Percentiles rank a stretch among this genome's conserved stretches.
phyloP scores from a whole-genome alignment of 345 rosid species.

The Carallia pectinifolia region DNA sequence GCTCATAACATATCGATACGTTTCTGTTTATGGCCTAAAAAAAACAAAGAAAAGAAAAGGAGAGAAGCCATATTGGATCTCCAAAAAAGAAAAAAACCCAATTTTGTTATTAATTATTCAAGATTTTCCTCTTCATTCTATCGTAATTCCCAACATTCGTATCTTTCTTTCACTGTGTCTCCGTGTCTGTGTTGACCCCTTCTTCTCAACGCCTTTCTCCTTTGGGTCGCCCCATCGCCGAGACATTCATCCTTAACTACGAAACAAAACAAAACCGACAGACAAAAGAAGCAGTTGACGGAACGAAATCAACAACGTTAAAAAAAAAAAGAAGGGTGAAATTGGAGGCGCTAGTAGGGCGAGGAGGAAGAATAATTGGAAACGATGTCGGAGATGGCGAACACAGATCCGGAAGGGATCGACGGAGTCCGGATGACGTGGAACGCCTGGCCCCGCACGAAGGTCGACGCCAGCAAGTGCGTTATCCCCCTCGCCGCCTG shows the following conservation, averaged over 20 bases:
- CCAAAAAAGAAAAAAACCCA: too few relatives aligned
- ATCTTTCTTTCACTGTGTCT: background rate
- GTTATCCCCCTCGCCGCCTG: conserved; percentile 92
- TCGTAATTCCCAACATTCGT: background rate
- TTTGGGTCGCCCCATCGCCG: background rate
- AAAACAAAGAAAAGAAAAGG: too few relatives aligned
- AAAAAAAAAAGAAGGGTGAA: background rate
- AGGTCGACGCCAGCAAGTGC: conserved; percentile 97
- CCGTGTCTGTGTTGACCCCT: background rate
- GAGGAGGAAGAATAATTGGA: background rate
- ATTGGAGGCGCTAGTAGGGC: background rate
- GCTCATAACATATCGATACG: too few relatives aligned
- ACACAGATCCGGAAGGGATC: conserved; percentile 83
- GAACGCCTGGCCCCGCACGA: conserved; percentile 98
- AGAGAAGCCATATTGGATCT: too few relatives aligned
- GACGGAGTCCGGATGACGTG: conserved; percentile 97
- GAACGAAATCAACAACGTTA: background rate
- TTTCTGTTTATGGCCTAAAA: too few relatives aligned
- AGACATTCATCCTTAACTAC: background rate
- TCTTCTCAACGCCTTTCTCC: background rate
- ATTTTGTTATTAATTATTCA: too few relatives aligned
- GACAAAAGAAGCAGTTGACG: background rate
- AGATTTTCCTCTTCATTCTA: too few relatives aligned
- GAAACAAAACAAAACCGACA: background rate
- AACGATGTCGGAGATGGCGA: conserved; percentile 78